Base-by-base conservation (phyloP, 352 stramenopile genomes). In the Globisporangium emineosum region DNA sequence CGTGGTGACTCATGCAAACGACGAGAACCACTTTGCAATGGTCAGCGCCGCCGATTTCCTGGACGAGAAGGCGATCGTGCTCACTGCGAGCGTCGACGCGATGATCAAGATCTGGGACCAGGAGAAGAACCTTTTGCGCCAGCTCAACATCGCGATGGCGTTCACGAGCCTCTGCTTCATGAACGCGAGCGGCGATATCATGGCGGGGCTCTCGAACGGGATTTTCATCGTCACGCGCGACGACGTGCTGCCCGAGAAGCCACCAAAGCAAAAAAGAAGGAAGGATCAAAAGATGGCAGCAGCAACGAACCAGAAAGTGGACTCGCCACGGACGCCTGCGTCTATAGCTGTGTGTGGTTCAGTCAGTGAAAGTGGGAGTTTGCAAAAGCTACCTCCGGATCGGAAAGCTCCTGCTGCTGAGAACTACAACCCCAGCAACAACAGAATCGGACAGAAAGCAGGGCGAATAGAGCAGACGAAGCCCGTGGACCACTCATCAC, bases 101-200 rank as follows among this genome's bases (percentile, higher is more conserved):
- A 71, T 86, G 30, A 70, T 90, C 49, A 90, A 90, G 70, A 66
- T 89, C 57, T 92, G 83, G 83, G 77, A 89, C 56, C 81, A 89
- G 27, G 60, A 80, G 21, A 83, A 83, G 60, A 71, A 65, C 30
- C 47, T 89, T 9, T 69, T 92, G 56, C 76, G 81, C 2, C 72
- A 89, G 58, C 71, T 90, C 5, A 78, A 72, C 15, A 73, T 89
- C 33, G 77, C 81, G 2, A 81, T 82, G 35, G 76, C 83, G 35
- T 70, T 90, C 62, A 83, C 77, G 5, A 83, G 72, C 42, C 37
- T 90, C 0, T 90, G 81, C 60, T 92, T 92, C 50, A 83, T 88
- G 67, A 92, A 92, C 23, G 62, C 70, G 0, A 52, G 74, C 32
- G 83, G 81, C 0, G 83, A 92, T 62, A 47, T 90, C 21, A 65